Base-by-base conservation (phyloP, 202 grass and related monocot species). In the Carex arenaria region DNA sequence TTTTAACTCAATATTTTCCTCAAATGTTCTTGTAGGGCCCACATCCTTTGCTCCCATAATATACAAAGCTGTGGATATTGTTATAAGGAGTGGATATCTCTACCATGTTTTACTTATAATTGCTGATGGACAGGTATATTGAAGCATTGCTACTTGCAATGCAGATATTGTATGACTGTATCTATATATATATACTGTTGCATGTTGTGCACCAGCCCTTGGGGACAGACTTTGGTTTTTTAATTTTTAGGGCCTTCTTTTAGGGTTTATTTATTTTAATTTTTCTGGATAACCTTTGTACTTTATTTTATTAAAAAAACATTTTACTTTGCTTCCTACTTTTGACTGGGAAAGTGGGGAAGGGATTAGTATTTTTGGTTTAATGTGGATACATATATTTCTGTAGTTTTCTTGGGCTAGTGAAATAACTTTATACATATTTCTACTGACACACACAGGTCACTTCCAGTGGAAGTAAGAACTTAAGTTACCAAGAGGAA, bases 101-200 rank as follows among this genome's bases (percentile, higher is more conserved):
- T 88, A 86, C 47, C 92, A 94, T 73, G 88, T 94, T 83, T 82
- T 94, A 67, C 80, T 94, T 78, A 94, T 94, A 64, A 87, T 94
- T 65, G 69, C 87, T 38, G 92, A 94, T 3, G 92, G 89, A 28
- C 87, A 94, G 92, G 92, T 91, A 67, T 43, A 12, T 22, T 20
- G 18, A n/a, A 60, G 51, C 49, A 5, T 51, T 51, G 49, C 26
- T 26, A 26, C 26, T 26, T 26, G 26, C 0, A 0, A 26, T 26
- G 26, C 26, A 26, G 26, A 65, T 11, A 10, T 28, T 64, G 30
- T 81, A 40, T 72, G n/a, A 5, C 10, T 45, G 52, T 28, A 10
- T 68, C n/a, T 64, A 73, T 13, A 59, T 6, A 53, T 26, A 26
- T 26, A 26, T 71, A 36, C 2, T 56, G 6, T 20, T 49, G 19